A percentile compares a stretch with the other conserved stretches of the same genome.
Conservation (phyloP, 768 basidiomycete genomes). For the Trametes villosa region DNA sequence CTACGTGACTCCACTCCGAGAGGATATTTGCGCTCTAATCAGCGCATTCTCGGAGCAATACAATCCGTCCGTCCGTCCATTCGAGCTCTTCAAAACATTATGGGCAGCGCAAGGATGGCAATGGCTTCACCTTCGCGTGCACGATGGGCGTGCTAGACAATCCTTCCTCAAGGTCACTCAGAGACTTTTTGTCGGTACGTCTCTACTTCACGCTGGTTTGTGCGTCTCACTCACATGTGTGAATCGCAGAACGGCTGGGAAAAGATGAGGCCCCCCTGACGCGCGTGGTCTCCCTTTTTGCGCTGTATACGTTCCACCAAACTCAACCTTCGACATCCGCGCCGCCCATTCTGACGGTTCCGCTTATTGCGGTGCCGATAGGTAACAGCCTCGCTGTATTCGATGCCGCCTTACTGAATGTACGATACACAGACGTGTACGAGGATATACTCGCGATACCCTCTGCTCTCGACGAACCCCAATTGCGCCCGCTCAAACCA, state of each 20-base stretch:
- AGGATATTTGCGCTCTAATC: slow-evolving; percentile 63
- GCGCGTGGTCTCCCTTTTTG: slow-evolving; percentile 68
- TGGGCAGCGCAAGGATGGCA: slow-evolving; percentile 75
- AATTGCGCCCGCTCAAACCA: slow-evolving; percentile 52
- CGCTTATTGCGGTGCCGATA: slow-evolving; percentile 63
- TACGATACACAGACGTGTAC: slow-evolving; percentile 55
- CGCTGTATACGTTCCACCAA: slow-evolving; percentile 67
- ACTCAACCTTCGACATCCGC: slow-evolving; percentile 65
- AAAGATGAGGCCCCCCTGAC: slow-evolving; percentile 55
- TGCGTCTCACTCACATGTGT: background rate
- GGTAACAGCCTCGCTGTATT: slow-evolving; percentile 40
- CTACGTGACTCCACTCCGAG: slow-evolving; percentile 65
- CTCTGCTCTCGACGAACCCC: slow-evolving; percentile 43
- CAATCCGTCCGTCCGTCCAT: slow-evolving; percentile 48
- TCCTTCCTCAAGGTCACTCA: slow-evolving; percentile 60
- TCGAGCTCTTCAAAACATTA: slow-evolving; percentile 68
- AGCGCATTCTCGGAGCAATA: slow-evolving; percentile 57
- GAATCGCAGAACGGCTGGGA: slow-evolving; percentile 53
- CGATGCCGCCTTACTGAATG: background rate
- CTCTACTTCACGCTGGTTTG: background rate
- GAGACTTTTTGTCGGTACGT: slow-evolving; percentile 70
- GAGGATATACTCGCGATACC: slow-evolving; percentile 54
- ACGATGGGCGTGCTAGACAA: slow-evolving; percentile 69
- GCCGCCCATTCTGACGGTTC: slow-evolving; percentile 53
- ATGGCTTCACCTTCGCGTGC: slow-evolving; percentile 75